These are phyloP conservation scores for Vaccinium vitisidaea DNA, from an alignment of 148 eudicot species.

Conservation along the genomic window DNA sequence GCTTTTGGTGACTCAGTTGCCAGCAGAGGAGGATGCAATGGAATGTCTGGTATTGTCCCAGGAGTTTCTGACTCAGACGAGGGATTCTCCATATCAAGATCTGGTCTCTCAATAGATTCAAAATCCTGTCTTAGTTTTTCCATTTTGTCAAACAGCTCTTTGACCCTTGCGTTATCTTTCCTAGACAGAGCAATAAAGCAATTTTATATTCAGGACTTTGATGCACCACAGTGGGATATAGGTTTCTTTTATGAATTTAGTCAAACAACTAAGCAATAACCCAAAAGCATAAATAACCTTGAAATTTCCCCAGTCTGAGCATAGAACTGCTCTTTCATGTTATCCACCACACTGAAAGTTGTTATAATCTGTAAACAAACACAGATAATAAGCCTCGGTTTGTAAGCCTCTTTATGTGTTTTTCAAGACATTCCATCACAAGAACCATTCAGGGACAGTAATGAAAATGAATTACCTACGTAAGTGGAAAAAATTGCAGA, in stretches of 20 bases:
- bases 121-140: constrained; percentile 70
- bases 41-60: constrained; percentile 41
- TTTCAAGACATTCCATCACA: background rate
- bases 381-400: constrained; percentile 9
- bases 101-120: constrained; percentile 80
- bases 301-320: constrained; percentile 55
- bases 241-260: background rate
- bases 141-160: constrained; percentile 68
- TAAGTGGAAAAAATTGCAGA: background rate
- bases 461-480: background rate
- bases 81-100: constrained; percentile 67
- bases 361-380: constrained; percentile 67
- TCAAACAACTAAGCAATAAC: background rate
- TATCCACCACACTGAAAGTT: constrained; percentile 93
- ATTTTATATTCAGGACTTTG: background rate
- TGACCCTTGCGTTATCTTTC: constrained; percentile 64
- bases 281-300: constrained; percentile 44
- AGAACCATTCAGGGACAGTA: background rate
- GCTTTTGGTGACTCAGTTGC: constrained; percentile 28
- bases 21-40: constrained; percentile 19
- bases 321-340: constrained; percentile 87
- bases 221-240: background rate
- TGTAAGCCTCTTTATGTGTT: background rate
- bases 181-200: constrained; percentile 33
- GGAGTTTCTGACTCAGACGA: constrained; percentile 36